Conservation (phyloP, 2,329 filamentous ascomycete species). For the Scleromitrula shiraiana region DNA sequence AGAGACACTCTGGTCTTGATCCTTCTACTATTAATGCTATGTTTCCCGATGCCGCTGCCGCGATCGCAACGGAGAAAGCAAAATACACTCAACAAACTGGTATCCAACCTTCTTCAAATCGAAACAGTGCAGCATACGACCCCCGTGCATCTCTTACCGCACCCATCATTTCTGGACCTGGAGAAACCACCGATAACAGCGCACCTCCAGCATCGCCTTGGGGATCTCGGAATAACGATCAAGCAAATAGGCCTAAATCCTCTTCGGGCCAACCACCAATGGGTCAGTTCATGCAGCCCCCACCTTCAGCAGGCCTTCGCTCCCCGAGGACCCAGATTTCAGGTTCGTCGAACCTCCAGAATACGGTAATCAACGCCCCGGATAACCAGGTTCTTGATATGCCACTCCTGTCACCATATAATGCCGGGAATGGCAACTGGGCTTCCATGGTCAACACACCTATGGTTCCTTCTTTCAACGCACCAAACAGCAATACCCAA, state of each 20-base stretch:
- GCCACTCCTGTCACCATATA: constrained; percentile 79
- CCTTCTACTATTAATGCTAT: constrained; percentile 92
- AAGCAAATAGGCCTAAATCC: constrained; percentile 62
- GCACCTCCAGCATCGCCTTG: constrained; percentile 72
- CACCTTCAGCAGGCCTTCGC: constrained; percentile 64
- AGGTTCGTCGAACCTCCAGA: constrained; percentile 67
- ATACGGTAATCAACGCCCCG: constrained; percentile 66
- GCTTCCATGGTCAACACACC: constrained; percentile 98
- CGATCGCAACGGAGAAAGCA: constrained; percentile 97
- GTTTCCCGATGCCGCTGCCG: constrained; percentile 96
- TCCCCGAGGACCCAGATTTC: constrained; percentile 63
- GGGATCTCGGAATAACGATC: constrained; percentile 48
- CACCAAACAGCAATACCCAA: constrained; percentile 49
- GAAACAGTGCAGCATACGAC: constrained; percentile 79
- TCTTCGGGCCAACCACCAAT: constrained; percentile 74
- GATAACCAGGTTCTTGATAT: constrained; percentile 64
- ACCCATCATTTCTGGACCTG: constrained; percentile 65
- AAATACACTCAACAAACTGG: constrained; percentile 96
- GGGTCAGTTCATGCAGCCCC: constrained; percentile 89
- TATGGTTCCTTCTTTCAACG: constrained; percentile 79
- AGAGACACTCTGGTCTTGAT: constrained; percentile 92
- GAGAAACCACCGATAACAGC: constrained; percentile 52
- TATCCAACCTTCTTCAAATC: constrained; percentile 80
- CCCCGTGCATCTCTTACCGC: constrained; percentile 64
- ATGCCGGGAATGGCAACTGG: constrained; percentile 81